Evolutionary conservation across 139 green algal species (phyloP).

Genomic region (Mychonastes homosphaera): DNA sequence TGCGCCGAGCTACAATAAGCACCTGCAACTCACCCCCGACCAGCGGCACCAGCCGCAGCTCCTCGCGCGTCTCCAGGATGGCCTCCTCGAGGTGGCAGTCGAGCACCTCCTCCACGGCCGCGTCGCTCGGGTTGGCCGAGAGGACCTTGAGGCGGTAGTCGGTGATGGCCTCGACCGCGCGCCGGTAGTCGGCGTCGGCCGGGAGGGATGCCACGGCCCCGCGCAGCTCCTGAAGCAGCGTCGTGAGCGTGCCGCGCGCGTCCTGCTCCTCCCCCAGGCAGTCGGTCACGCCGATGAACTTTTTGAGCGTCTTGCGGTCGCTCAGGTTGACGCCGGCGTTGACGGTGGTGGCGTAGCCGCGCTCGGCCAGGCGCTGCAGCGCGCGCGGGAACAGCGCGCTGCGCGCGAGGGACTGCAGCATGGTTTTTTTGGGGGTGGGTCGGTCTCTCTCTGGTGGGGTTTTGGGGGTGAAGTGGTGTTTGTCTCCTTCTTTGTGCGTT

Average conservation of each 20-base stretch:
- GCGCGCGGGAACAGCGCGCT: too few species aligned
- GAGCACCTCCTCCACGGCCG: conserved; percentile 44
- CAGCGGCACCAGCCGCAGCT: conserved; percentile 28
- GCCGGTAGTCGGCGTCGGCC: conserved; percentile 29
- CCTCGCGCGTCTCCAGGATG: conserved; percentile 37
- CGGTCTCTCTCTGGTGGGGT: too few species aligned
- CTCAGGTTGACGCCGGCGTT: conserved; percentile 9
- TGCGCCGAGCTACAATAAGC: neutral
- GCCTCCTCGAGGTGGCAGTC: conserved; percentile 47
- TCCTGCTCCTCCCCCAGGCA: conserved; percentile 8
- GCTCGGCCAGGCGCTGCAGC: too few species aligned
- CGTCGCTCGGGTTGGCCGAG: conserved; percentile 32
- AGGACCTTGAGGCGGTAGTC: conserved; percentile 37
- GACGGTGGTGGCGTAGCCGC: too few species aligned
- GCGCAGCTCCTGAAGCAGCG: conserved; percentile 5
- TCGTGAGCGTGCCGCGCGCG: conserved; percentile 6
- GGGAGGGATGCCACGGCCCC: conserved; percentile 11
- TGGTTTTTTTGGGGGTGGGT: too few species aligned
- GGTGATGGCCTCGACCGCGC: conserved; percentile 30
- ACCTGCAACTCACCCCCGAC: conserved; percentile 22
- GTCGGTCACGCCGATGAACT: conserved; percentile 19
- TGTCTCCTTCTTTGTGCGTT: too few species aligned
- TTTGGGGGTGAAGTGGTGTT: too few species aligned
- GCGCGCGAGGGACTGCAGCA: too few species aligned
- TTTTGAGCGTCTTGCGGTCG: conserved; percentile 18